phyloP scores from a whole-genome alignment of 1,139 yeast genomes.

The Casaregolazyma suthepensis region DNA sequence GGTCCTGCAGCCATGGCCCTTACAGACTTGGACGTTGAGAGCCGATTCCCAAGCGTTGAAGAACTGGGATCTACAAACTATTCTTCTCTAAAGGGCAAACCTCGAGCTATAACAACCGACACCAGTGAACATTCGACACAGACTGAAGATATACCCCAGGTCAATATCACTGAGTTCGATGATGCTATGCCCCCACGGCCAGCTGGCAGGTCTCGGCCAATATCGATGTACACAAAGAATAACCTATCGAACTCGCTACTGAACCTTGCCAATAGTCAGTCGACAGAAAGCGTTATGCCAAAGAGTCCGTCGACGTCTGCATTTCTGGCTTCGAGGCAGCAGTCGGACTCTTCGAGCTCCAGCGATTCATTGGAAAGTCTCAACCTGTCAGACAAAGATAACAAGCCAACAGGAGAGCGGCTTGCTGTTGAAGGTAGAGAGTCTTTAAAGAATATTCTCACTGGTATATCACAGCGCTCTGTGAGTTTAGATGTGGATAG shows the following conservation, averaged over 20 bases:
- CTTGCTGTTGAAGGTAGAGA: conserved; percentile 24
- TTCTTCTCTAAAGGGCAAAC: neutral
- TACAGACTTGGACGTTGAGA: conserved; percentile 18
- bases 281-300: conserved; percentile 3
- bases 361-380: neutral
- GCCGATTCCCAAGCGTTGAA: conserved; percentile 33
- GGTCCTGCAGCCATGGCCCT: neutral
- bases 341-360: conserved; percentile 4
- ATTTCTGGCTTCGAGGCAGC: conserved; percentile 5
- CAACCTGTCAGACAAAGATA: neutral
- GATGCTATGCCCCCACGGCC: conserved; percentile 1
- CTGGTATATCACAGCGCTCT: conserved; percentile 31
- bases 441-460: conserved; percentile 31
- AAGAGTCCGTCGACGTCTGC: conserved; percentile 8
- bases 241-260: neutral
- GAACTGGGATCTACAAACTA: conserved; percentile 23
- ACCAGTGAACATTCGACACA: conserved; percentile 5
- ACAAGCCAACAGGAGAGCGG: neutral
- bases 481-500: conserved; percentile 32
- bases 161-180: neutral
- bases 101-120: neutral
- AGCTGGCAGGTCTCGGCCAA: conserved; percentile 12
- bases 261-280: neutral
- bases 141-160: conserved; percentile 3
- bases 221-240: conserved; percentile 15